Evolutionary conservation across 768 basidiomycete genomes (phyloP), one percentile per base, ranked within the genome.

Genomic region (Termitomyces sp.): DNA sequence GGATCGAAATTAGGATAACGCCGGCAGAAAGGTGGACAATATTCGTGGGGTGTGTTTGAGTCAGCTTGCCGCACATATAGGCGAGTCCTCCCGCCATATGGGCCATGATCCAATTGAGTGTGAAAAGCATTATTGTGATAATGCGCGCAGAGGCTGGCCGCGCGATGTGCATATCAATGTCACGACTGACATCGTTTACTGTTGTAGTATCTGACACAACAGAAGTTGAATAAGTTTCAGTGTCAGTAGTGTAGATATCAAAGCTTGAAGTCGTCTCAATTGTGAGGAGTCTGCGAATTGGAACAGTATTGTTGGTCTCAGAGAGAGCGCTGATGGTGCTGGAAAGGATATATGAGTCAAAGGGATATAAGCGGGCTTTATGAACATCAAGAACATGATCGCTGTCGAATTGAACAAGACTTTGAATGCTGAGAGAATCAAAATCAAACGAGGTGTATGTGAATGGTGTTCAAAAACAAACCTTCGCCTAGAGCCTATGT

Each of bases 331-430:
- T 75, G n/a, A 84, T 57, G 34, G 79, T 81, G 66, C 73, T 81
- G 12, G 79, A 72, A 22, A 84, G 73, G 33, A 71, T 58, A 64
- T 85, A 85, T 0, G 73, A 77, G 66, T 85, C 84, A 67, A 84
- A 85, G 0, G 84, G 84, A 63, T 84, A 85, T 11, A 82, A 65
- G 11, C 74, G 78, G 13, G 80, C 79, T 67, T 79, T 69, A 58
- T 82, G 81, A 12, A 82, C 81, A 59, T 85, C 81, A 27, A 84
- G 74, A 37, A 78, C 76, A 65, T 84, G 79, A 61, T 81, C 79
- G 55, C 78, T 82, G 63, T 83, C 80, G 61, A 85, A 85, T 63
- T 81, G 82, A 34, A 79, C 77, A 13, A 83, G 72, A 59, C 78
- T 81, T 64, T 83, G 80, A 27, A 84, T 78, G 41, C 83, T 85